Base-by-base conservation (phyloP, 2,329 filamentous ascomycete genomes). In the Fusarium piperis region DNA sequence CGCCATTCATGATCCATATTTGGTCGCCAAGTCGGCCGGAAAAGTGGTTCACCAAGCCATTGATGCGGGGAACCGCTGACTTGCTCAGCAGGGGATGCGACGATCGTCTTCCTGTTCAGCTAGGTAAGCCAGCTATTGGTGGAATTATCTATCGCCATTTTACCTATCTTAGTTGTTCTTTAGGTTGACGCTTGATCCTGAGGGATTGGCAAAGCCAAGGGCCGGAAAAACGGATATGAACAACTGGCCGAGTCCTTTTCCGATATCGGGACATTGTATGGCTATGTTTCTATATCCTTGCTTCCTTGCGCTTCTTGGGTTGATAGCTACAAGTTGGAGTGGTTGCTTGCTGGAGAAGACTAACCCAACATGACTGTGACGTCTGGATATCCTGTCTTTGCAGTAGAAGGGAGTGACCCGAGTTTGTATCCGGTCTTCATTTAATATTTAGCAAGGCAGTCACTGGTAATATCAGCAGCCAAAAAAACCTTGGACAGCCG, bases 201-300 rank as follows among this genome's bases (percentile, higher is more conserved):
- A 48, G 44, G 44, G 44, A 26, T 48, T 48, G 26, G 16, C 16
- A 48, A 9, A 5, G 26, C n/a, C 16, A n/a, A 16, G 15, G 10
- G 10, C 35, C 53, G 53, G 53, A 56, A 56, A 56, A 56, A n/a
- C 53, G 53, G 53, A 56, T 56, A 55, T 35, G 15, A 55, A 26
- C 48, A 20, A 32, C 12, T 20, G 20, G 52, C 18, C 33, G 13
- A 38, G 35, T n/a, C 53, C 53, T 56, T 56, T 56, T 56, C 53
- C 53, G 53, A 56, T 20, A 48, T 48, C 44, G 44, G 44, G 8
- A 15, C 18, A 44, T 44, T 44, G 39, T 4, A 16, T 16, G 5
- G 20, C 13, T 16, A 1, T 44, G 13, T 16, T 26, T 2, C 13
- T 44, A 23, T 44, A 44, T 44, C 39, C 39, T 44, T 6, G 39